Evolutionary conservation across 805 yeast genomes (phyloP).

Genomic region (Zygotorulaspora sp.): DNA sequence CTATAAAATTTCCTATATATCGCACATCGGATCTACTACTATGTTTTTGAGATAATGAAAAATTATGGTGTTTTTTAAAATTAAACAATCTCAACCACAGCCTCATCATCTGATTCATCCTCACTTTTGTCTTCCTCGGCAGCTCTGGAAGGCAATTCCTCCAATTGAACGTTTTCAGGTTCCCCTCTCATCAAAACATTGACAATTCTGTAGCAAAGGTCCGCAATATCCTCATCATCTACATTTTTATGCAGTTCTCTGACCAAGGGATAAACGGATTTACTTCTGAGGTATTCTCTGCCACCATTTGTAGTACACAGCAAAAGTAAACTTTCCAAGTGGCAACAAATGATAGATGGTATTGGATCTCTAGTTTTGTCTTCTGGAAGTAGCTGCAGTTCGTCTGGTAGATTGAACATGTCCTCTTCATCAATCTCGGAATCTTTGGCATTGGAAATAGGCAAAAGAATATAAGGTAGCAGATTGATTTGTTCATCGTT

Average conservation of each 20-base stretch:
- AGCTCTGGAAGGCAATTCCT: slow-evolving; percentile 44
- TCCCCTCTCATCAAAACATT: slow-evolving; percentile 94
- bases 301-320: slow-evolving; percentile 70
- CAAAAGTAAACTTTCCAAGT: slow-evolving; percentile 73
- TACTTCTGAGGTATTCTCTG: slow-evolving; percentile 74
- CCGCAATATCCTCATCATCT: slow-evolving; percentile 48
- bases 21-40: too few relatives aligned
- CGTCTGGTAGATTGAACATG: slow-evolving; percentile 81
- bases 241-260: slow-evolving; percentile 75
- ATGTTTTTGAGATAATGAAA: neutral
- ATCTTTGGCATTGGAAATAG: slow-evolving; percentile 72
- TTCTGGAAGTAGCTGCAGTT: slow-evolving; percentile 70
- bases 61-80: slow-evolving; percentile 2
- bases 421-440: slow-evolving; percentile 76
- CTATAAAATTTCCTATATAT: too few relatives aligned
- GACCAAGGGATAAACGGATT: slow-evolving; percentile 78
- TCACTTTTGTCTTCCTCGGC: slow-evolving; percentile 46
- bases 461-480: slow-evolving; percentile 75
- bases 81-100: slow-evolving; percentile 37
- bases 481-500: slow-evolving; percentile 62
- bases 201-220: slow-evolving; percentile 77
- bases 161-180: slow-evolving; percentile 42
- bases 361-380: slow-evolving; percentile 76
- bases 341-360: slow-evolving; percentile 57
- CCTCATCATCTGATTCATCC: slow-evolving; percentile 25